These are phyloP conservation scores for Talaromyces amestolkiae DNA, from an alignment of 2,329 filamentous ascomycete species.

Conservation along the genomic window DNA sequence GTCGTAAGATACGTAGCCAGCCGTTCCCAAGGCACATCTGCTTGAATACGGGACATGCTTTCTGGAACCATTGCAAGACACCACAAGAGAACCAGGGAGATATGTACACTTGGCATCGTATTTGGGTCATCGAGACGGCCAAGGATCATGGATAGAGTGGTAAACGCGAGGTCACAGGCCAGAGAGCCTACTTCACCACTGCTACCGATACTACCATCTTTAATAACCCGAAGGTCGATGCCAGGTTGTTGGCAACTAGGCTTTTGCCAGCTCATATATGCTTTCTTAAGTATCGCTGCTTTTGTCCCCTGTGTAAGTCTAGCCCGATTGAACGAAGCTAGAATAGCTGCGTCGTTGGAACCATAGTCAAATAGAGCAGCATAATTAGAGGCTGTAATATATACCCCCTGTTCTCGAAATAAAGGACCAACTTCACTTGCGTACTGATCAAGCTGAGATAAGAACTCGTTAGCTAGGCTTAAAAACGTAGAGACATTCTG, in stretches of 20 bases:
- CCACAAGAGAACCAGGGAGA: slow-evolving; percentile 55
- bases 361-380: slow-evolving; percentile 58
- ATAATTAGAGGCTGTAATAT: slow-evolving; percentile 55
- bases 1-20: slow-evolving; percentile 55
- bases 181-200: slow-evolving; percentile 33
- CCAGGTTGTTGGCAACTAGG: background rate
- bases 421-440: slow-evolving; percentile 47
- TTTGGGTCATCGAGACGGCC: slow-evolving; percentile 50
- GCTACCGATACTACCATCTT: slow-evolving; percentile 19
- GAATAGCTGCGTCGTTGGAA: slow-evolving; percentile 34
- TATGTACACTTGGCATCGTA: slow-evolving; percentile 55
- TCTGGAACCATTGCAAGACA: slow-evolving; percentile 38
- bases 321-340: slow-evolving; percentile 28
- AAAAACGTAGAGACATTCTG: slow-evolving; percentile 39
- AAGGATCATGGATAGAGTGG: slow-evolving; percentile 45
- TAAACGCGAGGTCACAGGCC: slow-evolving; percentile 42
- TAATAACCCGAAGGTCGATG: background rate
- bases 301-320: slow-evolving; percentile 20
- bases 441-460: slow-evolving; percentile 47
- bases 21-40: slow-evolving; percentile 51
- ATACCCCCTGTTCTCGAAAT: slow-evolving; percentile 55
- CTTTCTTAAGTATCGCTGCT: slow-evolving; percentile 21
- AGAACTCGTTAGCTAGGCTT: slow-evolving; percentile 39
- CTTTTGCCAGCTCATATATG: slow-evolving; percentile 26
- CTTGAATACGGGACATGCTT: slow-evolving; percentile 41